Base-by-base conservation (phyloP, 2,329 filamentous ascomycete species). In the Colletotrichum sp. region DNA sequence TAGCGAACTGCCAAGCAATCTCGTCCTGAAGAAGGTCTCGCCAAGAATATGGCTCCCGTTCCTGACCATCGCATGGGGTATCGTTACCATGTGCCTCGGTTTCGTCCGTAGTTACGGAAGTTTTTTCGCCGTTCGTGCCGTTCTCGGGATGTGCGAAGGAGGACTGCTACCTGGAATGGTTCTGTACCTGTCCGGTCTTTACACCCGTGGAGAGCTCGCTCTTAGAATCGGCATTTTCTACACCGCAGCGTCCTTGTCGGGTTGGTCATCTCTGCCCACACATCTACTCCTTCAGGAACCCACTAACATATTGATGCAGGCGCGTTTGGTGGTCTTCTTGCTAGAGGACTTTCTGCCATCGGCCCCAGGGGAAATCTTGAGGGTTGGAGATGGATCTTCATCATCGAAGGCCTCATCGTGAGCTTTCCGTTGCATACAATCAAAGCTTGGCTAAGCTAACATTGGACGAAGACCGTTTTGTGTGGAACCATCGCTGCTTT, bases 91-190 rank as follows among this genome's bases (percentile, higher is more conserved):
- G 85, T 89, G 87, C 67, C 83, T 90, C 12, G 89, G 89, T 15
- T 90, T 91, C 66, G 86, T 91, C 8, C 82, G 82, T 21, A 86
- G 81, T 76, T 90, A 87, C 75, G 85, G 85, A 9, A 87, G 89
- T n/a, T 93, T 94, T 69, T 85, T 91, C 4, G 88, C 87, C 9
- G 89, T 92, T 16, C 87, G 92, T 21, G 90, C 90, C 9, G 79
- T 94, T 36, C 84, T 94, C 7, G 92, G 92, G 11, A 76, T 91
- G 6, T 89, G 90, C 0, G 92, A 94, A 81, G 92, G 91, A 51
- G 92, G 92, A 0, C 81, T 94, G 43, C 82, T 93, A 4, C 92
- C 92, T 0, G 92, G 92, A 61, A 93, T 94, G 86, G 87, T 93
- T 2, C 83, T 94, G 2, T 94, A 94, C 77, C 85, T 94, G 15